phyloP scores from a whole-genome alignment of 768 basidiomycete species.

The Clathrus columnatus region DNA sequence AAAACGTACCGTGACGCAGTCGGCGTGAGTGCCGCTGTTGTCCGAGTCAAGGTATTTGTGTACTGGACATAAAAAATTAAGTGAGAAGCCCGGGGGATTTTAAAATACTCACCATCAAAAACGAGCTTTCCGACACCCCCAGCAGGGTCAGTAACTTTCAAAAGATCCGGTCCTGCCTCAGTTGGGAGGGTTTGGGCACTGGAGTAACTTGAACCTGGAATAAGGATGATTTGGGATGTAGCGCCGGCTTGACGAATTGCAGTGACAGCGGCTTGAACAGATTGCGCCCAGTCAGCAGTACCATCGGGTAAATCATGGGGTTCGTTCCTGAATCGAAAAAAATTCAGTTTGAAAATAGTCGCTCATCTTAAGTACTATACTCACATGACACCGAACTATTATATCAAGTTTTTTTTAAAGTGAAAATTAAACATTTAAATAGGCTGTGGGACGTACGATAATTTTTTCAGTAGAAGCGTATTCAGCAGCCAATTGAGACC shows the following conservation, averaged over 20 bases:
- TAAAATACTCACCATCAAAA: slow-evolving; percentile 29
- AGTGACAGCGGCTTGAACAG: slow-evolving; percentile 32
- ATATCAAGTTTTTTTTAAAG: neutral
- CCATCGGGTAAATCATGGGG: slow-evolving; percentile 36
- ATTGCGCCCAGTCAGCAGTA: slow-evolving; percentile 22
- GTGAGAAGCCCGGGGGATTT: no score
- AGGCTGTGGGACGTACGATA: slow-evolving; percentile 27
- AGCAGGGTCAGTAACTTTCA: slow-evolving; percentile 34
- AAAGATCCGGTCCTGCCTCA: slow-evolving; percentile 30
- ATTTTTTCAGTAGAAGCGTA: slow-evolving; percentile 29
- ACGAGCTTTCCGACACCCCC: slow-evolving; percentile 30
- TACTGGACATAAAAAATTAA: slow-evolving; percentile 15
- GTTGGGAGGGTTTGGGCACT: slow-evolving; percentile 31
- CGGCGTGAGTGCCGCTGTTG: slow-evolving; percentile 34
- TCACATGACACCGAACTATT: slow-evolving; percentile 8
- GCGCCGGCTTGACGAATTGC: slow-evolving; percentile 36
- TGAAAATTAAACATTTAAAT: slow-evolving; percentile 3
- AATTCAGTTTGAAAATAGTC: slow-evolving; percentile 14
- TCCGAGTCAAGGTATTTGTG: slow-evolving; percentile 41
- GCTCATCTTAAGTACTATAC: neutral
- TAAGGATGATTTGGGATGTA: slow-evolving; percentile 31
- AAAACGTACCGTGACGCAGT: slow-evolving; percentile 30
- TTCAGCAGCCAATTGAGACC: slow-evolving; percentile 32
- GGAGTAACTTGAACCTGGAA: slow-evolving; percentile 36
- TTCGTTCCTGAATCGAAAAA: slow-evolving; percentile 34